Evolutionary conservation across 306 rosid species (phyloP), one percentile per base, ranked within the genome.

Genomic region (Alnus glutinosa): DNA sequence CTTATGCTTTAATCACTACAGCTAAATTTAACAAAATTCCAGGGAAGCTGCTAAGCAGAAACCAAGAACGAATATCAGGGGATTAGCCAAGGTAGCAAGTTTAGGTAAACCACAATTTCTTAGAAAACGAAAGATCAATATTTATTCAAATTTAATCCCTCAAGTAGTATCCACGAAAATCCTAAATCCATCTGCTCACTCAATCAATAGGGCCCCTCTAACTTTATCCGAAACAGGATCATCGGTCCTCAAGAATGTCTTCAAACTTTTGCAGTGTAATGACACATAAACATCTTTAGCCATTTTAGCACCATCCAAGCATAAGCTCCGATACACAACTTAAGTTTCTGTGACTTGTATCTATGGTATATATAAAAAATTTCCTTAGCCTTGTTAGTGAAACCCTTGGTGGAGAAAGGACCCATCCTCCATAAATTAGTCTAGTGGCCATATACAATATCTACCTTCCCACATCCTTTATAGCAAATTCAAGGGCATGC

Each of bases 1-100:
- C 52, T 9, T 23, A 37, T 5, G 54, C 55, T 55, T 57, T 23
- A 5, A 16, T 57, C 10, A 19, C 42, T 36, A 58, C 44, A 15
- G 23, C 37, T 14, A 39, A 47, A 23, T 19, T 42, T 15, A 6
- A 37, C 2, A 30, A 11, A 42, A 58, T 1, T 13, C 39, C 48
- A 57, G 19, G 36, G 7, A 74, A 74, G 77, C 71, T 9, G 0
- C 70, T 9, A 39, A 39, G 32, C 19, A 67, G 23, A 67, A 67
- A 39, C 32, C 34, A 68, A 68, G 32, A 42, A 42, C 7, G 23
- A n/a, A 42, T 42, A 18, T 68, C 50, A 18, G 14, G 23, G 72
- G 72, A 42, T 68, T 9, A 68, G 42, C 72, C n/a, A 62, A 62
- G 49, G 72, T 10, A 67, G 50, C 7, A 36, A 63, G 47, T 39